Base-by-base conservation (phyloP, 768 basidiomycete species). In the Leccinum incarnatum region DNA sequence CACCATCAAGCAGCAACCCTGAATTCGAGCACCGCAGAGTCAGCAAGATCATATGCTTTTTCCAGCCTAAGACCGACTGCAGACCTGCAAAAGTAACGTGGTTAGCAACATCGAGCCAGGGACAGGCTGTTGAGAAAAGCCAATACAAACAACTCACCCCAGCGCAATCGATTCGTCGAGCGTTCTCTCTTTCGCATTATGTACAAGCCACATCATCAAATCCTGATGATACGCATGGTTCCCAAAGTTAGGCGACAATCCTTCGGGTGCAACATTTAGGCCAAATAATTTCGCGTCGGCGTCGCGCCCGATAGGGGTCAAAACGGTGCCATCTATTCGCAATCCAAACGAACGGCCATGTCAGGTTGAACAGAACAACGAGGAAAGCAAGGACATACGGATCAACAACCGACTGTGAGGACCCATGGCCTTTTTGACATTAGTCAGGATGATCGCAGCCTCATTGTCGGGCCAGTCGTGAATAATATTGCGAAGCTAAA, bases 231-330 rank as follows among this genome's bases (percentile, higher is more conserved):
- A 82, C 30, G 68, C 68, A 3, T 75, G 67, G 45, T 75, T 70
- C 23, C 79, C 80, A 54, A 76, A 81, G 64, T 81, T 81, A 4
- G 81, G 74, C 2, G 81, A 70, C 52, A 83, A 67, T 0, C 79
- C 81, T 53, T 76, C 74, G 0, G 80, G 80, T 1, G 78, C 79
- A 59, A 58, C 51, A 11, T 65, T 62, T 66, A 60, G 45, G 36
- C 56, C 59, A 32, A 47, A 60, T 7, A 25, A 17, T 15, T 57
- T 55, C 3, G 51, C 42, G 27, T 32, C 56, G 9, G 55, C 42
- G 19, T 63, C 59, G 21, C 50, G 55, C 17, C 57, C 42, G 19
- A 62, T 62, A 5, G 58, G 34, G 21, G 37, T 58, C 48, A 70
- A 47, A 19, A 47, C 61, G 5, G 60, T 59, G 42, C 71, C 70